These are phyloP conservation scores for Arachnomyces sp. DNA, from an alignment of 2,329 filamentous ascomycete species.

Conservation along the genomic window DNA sequence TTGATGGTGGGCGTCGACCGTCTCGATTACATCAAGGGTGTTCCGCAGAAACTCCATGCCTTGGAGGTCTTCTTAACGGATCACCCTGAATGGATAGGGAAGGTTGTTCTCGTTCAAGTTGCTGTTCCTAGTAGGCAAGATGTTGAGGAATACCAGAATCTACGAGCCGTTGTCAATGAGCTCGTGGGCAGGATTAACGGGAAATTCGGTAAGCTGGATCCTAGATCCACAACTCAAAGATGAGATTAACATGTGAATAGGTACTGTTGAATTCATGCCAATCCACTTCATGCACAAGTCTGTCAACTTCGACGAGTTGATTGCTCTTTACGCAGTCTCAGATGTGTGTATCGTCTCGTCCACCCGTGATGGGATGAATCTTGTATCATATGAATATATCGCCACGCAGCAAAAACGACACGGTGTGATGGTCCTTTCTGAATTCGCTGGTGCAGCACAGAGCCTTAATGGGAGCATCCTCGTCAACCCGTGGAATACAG, in stretches of 20 bases:
- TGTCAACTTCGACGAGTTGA: slow-evolving; percentile 87
- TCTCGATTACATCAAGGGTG: slow-evolving; percentile 97
- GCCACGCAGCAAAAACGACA: slow-evolving; percentile 84
- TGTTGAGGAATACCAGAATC: slow-evolving; percentile 95
- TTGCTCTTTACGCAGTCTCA: slow-evolving; percentile 83
- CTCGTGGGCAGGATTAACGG: slow-evolving; percentile 95
- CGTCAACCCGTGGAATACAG: slow-evolving; percentile 97
- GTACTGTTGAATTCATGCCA: slow-evolving; percentile 96
- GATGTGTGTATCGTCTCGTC: slow-evolving; percentile 90
- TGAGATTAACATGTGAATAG: slow-evolving; percentile 26
- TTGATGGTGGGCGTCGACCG: slow-evolving; percentile 95
- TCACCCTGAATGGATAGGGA: slow-evolving; percentile 96
- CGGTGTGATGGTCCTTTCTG: slow-evolving; percentile 88
- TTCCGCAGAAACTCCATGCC: slow-evolving; percentile 93
- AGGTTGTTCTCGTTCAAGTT: slow-evolving; percentile 92
- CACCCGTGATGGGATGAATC: slow-evolving; percentile 97
- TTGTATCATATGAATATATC: slow-evolving; percentile 97
- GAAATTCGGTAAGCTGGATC: slow-evolving; percentile 57
- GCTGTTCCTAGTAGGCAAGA: slow-evolving; percentile 91
- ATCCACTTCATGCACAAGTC: slow-evolving; percentile 98
- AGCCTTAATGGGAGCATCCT: slow-evolving; percentile 88
- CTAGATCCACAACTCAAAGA: background rate
- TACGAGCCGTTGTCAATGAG: slow-evolving; percentile 92
- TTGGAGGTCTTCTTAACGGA: slow-evolving; percentile 95
- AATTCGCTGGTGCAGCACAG: slow-evolving; percentile 93